Conservation (phyloP, 768 basidiomycete species). For the Tricholoma furcatifolium region DNA sequence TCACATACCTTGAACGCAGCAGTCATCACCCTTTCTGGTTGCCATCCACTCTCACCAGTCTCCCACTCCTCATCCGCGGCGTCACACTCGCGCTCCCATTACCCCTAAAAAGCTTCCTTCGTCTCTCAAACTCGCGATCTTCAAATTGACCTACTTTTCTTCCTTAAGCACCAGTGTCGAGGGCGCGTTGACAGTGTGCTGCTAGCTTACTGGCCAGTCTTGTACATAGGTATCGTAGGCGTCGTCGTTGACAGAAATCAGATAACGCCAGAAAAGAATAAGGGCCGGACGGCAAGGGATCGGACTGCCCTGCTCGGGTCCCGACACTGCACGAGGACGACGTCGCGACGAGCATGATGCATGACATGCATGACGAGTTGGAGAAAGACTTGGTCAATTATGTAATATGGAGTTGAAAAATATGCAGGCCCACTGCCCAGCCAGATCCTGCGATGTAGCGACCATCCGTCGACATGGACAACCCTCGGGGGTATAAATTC, state of each 20-base stretch:
- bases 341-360: conserved; percentile 63
- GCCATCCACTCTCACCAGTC: conserved; percentile 50
- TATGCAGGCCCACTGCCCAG: too few species aligned
- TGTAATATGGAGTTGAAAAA: too few species aligned
- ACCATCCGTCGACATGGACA: too few species aligned
- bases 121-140: conserved; percentile 67
- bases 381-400: too few species aligned
- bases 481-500: too few species aligned
- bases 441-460: too few species aligned
- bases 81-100: conserved; percentile 32
- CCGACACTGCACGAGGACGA: conserved; percentile 83
- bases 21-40: conserved; percentile 63
- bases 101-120: conserved; percentile 63
- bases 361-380: too few species aligned
- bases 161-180: conserved; percentile 76
- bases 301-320: conserved; percentile 75
- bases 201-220: conserved; percentile 60
- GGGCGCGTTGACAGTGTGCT: conserved; percentile 89
- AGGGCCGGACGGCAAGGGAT: conserved; percentile 64
- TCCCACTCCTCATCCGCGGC: conserved; percentile 31
- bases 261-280: conserved; percentile 72
- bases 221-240: conserved; percentile 37
- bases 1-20: conserved; percentile 64
- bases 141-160: conserved; percentile 81
- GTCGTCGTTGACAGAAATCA: conserved; percentile 64